Evolutionary conservation across 2,329 filamentous ascomycete species (phyloP).

Genomic region (Aspergillus candidus): DNA sequence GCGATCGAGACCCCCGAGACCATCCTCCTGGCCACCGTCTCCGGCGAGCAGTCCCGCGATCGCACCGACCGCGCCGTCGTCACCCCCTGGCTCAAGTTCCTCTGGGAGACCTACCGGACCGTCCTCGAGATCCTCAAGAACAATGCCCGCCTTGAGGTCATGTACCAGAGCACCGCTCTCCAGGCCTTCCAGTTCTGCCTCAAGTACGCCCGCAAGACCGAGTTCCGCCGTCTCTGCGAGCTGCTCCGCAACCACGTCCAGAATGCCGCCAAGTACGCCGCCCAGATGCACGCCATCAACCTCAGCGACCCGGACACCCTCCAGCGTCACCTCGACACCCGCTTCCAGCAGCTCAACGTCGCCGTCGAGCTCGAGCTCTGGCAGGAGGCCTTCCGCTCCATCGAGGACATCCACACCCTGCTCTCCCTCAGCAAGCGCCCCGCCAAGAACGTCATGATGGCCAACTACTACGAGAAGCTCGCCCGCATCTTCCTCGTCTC

Average conservation of each 20-base stretch:
- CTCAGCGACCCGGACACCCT: slow-evolving; percentile 94
- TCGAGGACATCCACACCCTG: slow-evolving; percentile 97
- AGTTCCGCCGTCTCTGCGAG: slow-evolving; percentile 97
- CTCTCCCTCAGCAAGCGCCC: slow-evolving; percentile 96
- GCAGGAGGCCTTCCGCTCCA: slow-evolving; percentile 99
- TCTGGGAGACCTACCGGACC: slow-evolving; percentile 98
- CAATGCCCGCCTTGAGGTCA: slow-evolving; percentile 92
- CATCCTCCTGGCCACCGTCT: slow-evolving; percentile 94
- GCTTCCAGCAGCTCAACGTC: slow-evolving; percentile 97
- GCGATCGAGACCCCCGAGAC: slow-evolving; percentile 97
- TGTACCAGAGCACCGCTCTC: slow-evolving; percentile 96
- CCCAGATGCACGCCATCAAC: slow-evolving; percentile 99
- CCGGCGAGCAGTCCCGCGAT: slow-evolving; percentile 94
- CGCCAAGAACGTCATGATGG: slow-evolving; percentile 99
- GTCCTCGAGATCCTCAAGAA: slow-evolving; percentile 98
- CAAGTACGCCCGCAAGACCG: slow-evolving; percentile 97
- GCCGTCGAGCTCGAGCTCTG: slow-evolving; percentile 96
- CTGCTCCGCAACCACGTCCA: slow-evolving; percentile 97
- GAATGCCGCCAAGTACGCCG: slow-evolving; percentile 97
- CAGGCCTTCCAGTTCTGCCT: slow-evolving; percentile 99
- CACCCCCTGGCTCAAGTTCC: slow-evolving; percentile 97
- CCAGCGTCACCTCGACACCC: slow-evolving; percentile 93
- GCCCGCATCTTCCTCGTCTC: slow-evolving; percentile 97
- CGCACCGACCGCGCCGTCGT: slow-evolving; percentile 97
- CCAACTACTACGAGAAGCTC: slow-evolving; percentile 99